Conservation (phyloP, 306 rosid genomes). For the Prunus mongolica region DNA sequence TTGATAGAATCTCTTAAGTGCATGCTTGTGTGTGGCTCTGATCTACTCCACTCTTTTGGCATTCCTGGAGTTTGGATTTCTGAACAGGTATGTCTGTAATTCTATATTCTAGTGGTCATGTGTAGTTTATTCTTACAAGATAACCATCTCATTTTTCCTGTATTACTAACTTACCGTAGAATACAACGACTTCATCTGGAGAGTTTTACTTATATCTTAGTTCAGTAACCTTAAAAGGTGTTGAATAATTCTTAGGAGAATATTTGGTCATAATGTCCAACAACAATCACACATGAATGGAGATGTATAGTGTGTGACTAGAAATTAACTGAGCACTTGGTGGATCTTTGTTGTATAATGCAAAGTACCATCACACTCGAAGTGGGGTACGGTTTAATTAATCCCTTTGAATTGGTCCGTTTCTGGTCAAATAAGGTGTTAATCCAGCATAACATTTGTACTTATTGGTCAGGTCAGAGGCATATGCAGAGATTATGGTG, state of each 20-base stretch:
- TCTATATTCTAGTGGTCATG: neutral
- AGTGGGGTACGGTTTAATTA: neutral
- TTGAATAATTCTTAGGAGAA: neutral
- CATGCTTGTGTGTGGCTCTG: constrained; percentile 92
- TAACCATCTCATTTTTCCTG: neutral
- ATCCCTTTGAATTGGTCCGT: neutral
- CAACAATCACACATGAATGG: neutral
- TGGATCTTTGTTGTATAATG: neutral
- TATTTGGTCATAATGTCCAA: neutral
- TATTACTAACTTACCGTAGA: neutral
- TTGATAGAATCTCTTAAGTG: constrained; percentile 68
- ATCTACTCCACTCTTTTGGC: constrained; percentile 74
- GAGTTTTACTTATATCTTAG: neutral
- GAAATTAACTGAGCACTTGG: neutral
- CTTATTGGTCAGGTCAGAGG: constrained; percentile 30
- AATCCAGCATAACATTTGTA: neutral
- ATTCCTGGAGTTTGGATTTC: constrained; percentile 72
- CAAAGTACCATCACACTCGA: neutral
- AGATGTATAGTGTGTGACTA: no score
- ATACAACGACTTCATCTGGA: neutral
- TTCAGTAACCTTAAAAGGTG: neutral
- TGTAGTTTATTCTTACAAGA: neutral
- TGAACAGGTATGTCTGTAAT: constrained; percentile 54
- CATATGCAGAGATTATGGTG: constrained; percentile 54
- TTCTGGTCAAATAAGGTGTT: neutral